A percentile compares a stretch with the other conserved stretches of the same genome.
Conservation (phyloP, 176 grass and related monocot genomes). For the Musa acuminata region DNA sequence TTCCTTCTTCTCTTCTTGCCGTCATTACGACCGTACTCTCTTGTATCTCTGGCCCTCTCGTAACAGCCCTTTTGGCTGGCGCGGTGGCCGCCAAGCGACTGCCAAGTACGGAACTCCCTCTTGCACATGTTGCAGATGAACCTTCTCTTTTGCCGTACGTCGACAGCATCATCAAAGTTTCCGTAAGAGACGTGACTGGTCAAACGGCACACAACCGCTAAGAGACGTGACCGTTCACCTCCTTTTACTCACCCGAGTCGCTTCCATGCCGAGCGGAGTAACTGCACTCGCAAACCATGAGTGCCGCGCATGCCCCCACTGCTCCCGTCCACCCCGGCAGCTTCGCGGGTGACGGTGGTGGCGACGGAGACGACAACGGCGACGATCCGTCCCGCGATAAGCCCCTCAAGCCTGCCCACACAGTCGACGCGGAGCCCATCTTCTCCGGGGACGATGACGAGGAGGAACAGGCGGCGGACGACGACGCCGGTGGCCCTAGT, state of each 20-base stretch:
- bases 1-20: neutral
- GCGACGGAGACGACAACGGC: no score
- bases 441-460: neutral
- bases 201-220: no score
- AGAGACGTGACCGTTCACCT: no score
- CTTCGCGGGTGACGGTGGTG: no score
- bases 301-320: no score
- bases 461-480: neutral
- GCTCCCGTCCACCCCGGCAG: no score
- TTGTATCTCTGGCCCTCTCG: neutral
- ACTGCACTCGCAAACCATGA: no score
- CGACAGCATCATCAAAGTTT: neutral
- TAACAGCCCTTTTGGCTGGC: neutral
- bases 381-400: no score
- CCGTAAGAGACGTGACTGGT: neutral
- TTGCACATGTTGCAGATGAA: neutral
- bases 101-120: neutral
- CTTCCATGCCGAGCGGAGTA: no score
- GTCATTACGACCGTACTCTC: neutral
- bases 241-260: no score
- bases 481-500: neutral
- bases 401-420: no score
- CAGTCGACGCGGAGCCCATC: no score
- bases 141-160: neutral
- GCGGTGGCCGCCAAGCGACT: conserved; percentile 17